Evolutionary conservation across 441 rosid genomes (phyloP), one percentile per base, ranked within the genome.

Genomic region (Gossypium lobatum): DNA sequence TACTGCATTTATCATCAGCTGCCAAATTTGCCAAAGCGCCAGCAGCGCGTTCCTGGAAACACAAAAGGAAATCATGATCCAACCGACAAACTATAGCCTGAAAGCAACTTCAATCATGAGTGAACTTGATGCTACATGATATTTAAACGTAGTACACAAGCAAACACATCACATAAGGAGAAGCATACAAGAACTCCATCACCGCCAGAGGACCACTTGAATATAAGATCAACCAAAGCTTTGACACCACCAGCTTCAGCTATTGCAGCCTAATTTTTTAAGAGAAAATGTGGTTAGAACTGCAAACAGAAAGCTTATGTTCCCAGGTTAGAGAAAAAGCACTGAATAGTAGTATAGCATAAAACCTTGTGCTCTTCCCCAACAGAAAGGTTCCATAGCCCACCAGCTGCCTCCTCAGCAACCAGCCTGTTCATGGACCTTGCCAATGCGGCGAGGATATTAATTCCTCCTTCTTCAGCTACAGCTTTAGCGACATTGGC

Each of bases 351-450:
- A 67, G 21, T 31, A 70, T 42, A 11, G 53, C 2, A 67, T 17
- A 74, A 59, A 80, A 89, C 98, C 96, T 95, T 95, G 84, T 95
- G 99, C 79, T 93, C 99, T 87, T 95, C 99, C 80, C 99, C 99
- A 4, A 95, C 98, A 11, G 99, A 95, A 76, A 95, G 97, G 83
- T 95, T 95, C 99, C 99, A 95, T 28, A 93, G 84, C 70, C 99
- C 99, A 76, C 99, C 99, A 57, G 98, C 99, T 69, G 99, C 99
- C 86, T 95, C 99, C 82, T 95, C 99, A n/a, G 97, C 99, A 64
- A 95, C 97, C 66, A 88, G 85, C 84, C 92, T 89, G 74, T 92
- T 95, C 95, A 85, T 87, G 52, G 99, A 95, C 86, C 90, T 88
- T 2, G 98, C 98, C 80, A 95, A 81, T 58, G 79, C 81, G 58